Evolutionary conservation across 2,329 filamentous ascomycete genomes (phyloP).

Genomic region (Epichloe glyceriae): DNA sequence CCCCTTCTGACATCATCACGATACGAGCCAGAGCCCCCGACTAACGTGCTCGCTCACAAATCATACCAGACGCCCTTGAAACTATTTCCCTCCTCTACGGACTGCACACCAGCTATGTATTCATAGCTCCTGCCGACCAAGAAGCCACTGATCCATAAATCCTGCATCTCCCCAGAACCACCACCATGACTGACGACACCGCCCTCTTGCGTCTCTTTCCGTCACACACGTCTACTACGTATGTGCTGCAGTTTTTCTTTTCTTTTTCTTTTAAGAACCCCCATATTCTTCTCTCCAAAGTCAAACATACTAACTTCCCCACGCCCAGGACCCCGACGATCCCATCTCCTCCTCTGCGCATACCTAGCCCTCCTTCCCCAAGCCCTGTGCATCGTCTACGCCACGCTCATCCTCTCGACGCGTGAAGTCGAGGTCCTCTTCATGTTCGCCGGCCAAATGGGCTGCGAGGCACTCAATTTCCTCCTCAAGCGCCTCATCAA

Average conservation of each 20-base stretch:
- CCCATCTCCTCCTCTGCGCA: slow-evolving; percentile 76
- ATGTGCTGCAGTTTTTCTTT: slow-evolving; percentile 18
- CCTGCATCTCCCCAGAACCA: not conserved
- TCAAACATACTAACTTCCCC: not conserved
- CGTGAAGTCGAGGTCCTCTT: slow-evolving; percentile 81
- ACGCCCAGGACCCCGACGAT: slow-evolving; percentile 66
- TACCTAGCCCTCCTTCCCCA: slow-evolving; percentile 92
- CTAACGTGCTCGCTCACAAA: not conserved
- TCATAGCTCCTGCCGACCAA: not conserved
- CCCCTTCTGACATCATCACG: not conserved
- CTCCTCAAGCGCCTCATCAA: slow-evolving; percentile 80
- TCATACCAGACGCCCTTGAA: too few relatives aligned
- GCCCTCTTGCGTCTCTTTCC: slow-evolving; percentile 73
- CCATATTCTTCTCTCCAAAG: not conserved
- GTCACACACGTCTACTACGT: slow-evolving; percentile 96
- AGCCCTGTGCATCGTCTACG: slow-evolving; percentile 79
- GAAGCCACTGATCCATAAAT: not conserved
- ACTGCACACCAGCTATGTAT: not conserved
- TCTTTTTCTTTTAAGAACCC: not conserved
- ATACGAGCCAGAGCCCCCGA: not conserved
- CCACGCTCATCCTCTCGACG: slow-evolving; percentile 78
- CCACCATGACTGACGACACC: slow-evolving; percentile 15
- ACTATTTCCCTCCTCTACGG: too few relatives aligned
- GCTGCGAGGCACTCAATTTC: slow-evolving; percentile 86
- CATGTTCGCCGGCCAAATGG: slow-evolving; percentile 85